Conservation (phyloP, 768 basidiomycete genomes). For the Phylloporus sp. region DNA sequence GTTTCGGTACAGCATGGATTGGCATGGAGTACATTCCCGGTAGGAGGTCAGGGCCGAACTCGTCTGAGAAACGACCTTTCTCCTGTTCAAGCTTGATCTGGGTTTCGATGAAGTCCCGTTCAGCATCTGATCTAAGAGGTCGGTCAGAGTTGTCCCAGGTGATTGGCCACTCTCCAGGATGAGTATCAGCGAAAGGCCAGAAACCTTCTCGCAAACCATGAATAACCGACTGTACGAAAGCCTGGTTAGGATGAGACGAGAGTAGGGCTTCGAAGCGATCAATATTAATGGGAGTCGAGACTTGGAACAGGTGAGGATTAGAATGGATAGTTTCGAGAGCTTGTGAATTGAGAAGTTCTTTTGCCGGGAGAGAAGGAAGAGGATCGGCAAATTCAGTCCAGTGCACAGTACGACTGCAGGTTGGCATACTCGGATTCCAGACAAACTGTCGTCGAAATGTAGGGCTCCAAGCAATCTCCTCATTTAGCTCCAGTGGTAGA, state of each 20-base stretch:
- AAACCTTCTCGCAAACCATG: conserved; percentile 35
- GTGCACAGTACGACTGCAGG: neutral
- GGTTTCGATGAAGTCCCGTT: too few species aligned
- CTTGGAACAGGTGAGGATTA: conserved; percentile 31
- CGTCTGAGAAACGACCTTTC: too few species aligned
- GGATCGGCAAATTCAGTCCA: neutral
- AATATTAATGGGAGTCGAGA: conserved; percentile 36
- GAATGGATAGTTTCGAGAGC: neutral
- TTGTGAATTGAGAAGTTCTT: neutral
- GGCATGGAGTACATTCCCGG: conserved; percentile 43
- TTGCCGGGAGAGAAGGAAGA: neutral
- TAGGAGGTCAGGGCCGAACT: conserved; percentile 17
- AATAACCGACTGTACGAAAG: conserved; percentile 33
- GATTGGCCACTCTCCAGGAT: neutral
- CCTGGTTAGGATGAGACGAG: conserved; percentile 33
- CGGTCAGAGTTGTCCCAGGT: neutral
- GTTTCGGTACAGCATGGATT: conserved; percentile 38
- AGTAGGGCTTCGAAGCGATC: conserved; percentile 28
- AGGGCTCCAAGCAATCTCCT: too few species aligned
- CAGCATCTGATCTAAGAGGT: too few species aligned
- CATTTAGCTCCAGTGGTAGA: too few species aligned
- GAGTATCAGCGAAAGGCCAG: conserved; percentile 39
- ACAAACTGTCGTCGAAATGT: too few species aligned
- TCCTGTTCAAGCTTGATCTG: too few species aligned
- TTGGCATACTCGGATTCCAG: too few species aligned